These are phyloP conservation scores for Nemophila menziesii DNA, from an alignment of 257 asterid genomes.

Conservation along the genomic window DNA sequence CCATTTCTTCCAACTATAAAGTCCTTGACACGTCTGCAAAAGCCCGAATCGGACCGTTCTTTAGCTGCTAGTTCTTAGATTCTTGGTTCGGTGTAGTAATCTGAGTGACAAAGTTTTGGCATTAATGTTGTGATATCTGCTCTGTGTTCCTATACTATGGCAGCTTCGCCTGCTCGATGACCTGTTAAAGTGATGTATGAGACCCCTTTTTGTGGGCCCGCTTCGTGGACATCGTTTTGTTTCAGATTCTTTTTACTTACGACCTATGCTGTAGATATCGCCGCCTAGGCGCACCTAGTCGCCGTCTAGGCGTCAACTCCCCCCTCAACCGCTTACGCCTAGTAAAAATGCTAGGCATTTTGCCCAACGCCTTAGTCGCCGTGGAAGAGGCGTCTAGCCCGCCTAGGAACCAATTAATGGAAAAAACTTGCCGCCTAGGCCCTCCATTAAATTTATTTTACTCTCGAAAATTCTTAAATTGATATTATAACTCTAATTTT, in stretches of 20 bases:
- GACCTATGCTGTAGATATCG: no score
- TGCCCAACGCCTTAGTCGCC: no score
- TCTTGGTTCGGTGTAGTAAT: slow-evolving; percentile 78
- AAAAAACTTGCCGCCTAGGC: no score
- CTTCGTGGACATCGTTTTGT: slow-evolving; percentile 35
- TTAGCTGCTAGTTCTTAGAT: slow-evolving; percentile 76
- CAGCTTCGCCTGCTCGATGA: slow-evolving; percentile 95
- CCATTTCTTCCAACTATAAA: slow-evolving; percentile 57
- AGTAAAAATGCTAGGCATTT: no score
- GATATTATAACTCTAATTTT: no score
- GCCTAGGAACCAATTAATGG: no score
- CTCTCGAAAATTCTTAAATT: no score
- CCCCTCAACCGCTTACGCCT: no score
- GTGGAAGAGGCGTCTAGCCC: no score
- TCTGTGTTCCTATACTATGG: slow-evolving; percentile 84
- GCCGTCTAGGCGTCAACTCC: no score
- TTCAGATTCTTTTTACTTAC: slow-evolving; percentile 48
- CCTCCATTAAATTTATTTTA: no score
- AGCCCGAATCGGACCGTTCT: slow-evolving; percentile 60
- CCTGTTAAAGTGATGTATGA: slow-evolving; percentile 63
- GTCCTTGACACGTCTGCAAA: slow-evolving; percentile 43
- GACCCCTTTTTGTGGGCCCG: slow-evolving; percentile 34
- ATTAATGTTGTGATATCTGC: slow-evolving; percentile 83
- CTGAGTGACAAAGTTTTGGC: slow-evolving; percentile 92
- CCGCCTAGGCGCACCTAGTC: no score